Evolutionary conservation across 257 asterid species (phyloP).

Genomic region (Eucommia ulmoides): DNA sequence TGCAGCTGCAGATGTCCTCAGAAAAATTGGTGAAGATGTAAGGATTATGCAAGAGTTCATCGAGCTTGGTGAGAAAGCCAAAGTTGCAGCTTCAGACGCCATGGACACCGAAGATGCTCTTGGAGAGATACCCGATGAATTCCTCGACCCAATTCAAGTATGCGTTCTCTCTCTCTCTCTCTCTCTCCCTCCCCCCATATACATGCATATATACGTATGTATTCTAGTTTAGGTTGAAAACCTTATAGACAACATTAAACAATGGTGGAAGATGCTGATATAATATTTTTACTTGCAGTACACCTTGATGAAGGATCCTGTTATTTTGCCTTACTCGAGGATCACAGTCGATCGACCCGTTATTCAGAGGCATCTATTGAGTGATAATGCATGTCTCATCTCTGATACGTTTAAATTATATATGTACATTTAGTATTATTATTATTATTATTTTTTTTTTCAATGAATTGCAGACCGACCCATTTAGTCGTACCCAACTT

Average conservation of each 20-base stretch:
- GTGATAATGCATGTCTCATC: conserved; percentile 42
- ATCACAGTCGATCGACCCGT: conserved; percentile 75
- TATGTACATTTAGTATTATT: not conserved
- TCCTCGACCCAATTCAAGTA: conserved; percentile 98
- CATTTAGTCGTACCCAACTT: conserved; percentile 90
- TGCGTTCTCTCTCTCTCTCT: not conserved
- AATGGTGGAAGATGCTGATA: not conserved
- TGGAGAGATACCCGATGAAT: conserved; percentile 98
- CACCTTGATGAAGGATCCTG: conserved; percentile 95
- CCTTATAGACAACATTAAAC: too few species aligned
- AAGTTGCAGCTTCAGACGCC: conserved; percentile 76
- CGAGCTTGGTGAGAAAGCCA: conserved; percentile 73
- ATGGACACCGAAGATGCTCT: conserved; percentile 92
- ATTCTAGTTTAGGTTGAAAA: too few species aligned
- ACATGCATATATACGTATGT: too few species aligned
- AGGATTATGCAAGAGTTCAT: conserved; percentile 64
- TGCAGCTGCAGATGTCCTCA: conserved; percentile 74
- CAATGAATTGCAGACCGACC: conserved; percentile 63
- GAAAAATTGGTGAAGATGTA: conserved; percentile 67
- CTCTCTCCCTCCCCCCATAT: not conserved
- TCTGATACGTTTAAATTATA: not conserved
- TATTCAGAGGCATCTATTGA: conserved; percentile 89
- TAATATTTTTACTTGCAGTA: conserved; percentile 37
- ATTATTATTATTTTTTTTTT: conserved; percentile 2
- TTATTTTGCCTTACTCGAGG: conserved; percentile 78